phyloP scores from a whole-genome alignment of 441 rosid species.

The Adansonia gregorii region DNA sequence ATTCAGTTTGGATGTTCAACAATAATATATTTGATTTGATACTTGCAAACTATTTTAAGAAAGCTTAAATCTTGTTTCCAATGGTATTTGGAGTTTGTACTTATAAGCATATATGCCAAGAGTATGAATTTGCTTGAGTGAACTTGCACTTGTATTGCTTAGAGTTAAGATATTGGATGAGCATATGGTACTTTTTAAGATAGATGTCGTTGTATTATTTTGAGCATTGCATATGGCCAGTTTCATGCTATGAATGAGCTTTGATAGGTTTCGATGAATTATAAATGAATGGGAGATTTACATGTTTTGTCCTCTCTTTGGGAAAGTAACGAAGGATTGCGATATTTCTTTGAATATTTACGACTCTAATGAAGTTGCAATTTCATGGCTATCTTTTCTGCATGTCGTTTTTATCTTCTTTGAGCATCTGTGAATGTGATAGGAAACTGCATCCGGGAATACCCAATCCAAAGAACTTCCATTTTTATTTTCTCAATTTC shows the following conservation, averaged over 20 bases:
- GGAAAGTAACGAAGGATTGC: neutral
- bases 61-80: neutral
- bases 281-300: neutral
- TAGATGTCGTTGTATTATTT: neutral
- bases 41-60: neutral
- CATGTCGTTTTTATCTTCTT: neutral
- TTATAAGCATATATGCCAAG: neutral
- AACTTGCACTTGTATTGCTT: neutral
- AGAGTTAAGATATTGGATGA: neutral
- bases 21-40: neutral
- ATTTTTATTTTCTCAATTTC: neutral
- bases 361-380: neutral
- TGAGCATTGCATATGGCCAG: neutral
- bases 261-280: neutral
- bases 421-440: neutral
- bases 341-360: neutral
- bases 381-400: neutral
- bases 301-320: neutral
- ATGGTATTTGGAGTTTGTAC: neutral
- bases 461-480: neutral
- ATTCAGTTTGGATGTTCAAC: neutral
- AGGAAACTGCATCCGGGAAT: constrained; percentile 1
- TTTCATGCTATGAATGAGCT: constrained; percentile 13
- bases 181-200: neutral
- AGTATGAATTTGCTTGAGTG: neutral